Evolutionary conservation across 2,329 filamentous ascomycete species (phyloP).

Genomic region (Aspergillus neoniger): DNA sequence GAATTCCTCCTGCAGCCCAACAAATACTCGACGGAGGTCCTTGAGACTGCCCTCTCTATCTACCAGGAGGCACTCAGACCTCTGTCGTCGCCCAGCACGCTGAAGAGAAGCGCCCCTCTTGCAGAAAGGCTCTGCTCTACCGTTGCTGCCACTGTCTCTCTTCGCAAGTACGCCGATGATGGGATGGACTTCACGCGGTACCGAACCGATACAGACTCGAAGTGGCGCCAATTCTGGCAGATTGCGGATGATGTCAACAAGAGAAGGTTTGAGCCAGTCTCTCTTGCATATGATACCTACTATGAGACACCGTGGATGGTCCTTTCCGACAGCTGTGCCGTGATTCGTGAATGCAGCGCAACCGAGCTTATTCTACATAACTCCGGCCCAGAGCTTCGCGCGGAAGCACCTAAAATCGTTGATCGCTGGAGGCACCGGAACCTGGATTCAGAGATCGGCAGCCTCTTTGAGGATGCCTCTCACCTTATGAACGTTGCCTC

Average conservation of each 20-base stretch:
- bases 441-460: constrained; percentile 51
- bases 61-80: constrained; percentile 68
- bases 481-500: constrained; percentile 69
- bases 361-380: constrained; percentile 78
- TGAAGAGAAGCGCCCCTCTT: constrained; percentile 58
- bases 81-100: constrained; percentile 42
- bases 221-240: constrained; percentile 90
- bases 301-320: constrained; percentile 79
- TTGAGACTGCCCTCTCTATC: constrained; percentile 80
- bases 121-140: constrained; percentile 75
- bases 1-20: constrained; percentile 80
- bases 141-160: constrained; percentile 67
- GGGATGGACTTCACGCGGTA: constrained; percentile 76
- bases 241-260: constrained; percentile 84
- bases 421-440: constrained; percentile 49
- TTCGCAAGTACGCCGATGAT: constrained; percentile 63
- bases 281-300: constrained; percentile 71
- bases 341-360: constrained; percentile 75
- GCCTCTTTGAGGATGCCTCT: constrained; percentile 57
- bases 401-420: constrained; percentile 41
- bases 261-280: constrained; percentile 77
- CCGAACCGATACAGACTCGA: constrained; percentile 70
- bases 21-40: constrained; percentile 73
- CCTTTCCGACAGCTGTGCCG: constrained; percentile 76
- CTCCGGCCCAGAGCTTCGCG: constrained; percentile 42